A percentile compares a stretch with the other conserved stretches of the same genome.
These are phyloP conservation scores for Plantago elongata DNA, from an alignment of 257 asterid species.

Conservation along the genomic window DNA sequence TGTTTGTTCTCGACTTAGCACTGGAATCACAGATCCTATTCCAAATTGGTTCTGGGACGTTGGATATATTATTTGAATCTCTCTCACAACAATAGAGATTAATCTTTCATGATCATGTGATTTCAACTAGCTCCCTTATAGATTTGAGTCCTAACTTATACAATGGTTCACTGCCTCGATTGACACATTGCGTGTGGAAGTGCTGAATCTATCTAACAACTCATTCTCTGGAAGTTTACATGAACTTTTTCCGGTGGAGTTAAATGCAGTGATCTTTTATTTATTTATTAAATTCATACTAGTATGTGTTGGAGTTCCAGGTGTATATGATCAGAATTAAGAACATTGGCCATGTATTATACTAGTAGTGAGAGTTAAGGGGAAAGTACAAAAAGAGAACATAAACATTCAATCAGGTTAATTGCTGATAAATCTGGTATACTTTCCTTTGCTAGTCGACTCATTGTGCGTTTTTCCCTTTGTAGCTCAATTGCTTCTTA, in stretches of 20 bases:
- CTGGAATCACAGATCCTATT: not conserved
- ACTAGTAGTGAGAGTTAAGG: no score
- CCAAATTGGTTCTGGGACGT: not conserved
- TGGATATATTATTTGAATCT: not conserved
- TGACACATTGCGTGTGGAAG: not conserved
- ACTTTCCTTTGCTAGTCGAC: no score
- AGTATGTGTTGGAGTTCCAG: no score
- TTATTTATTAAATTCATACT: no score
- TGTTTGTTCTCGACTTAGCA: not conserved
- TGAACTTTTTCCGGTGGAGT: not conserved
- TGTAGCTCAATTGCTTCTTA: no score
- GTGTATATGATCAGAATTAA: no score
- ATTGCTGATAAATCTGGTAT: no score
- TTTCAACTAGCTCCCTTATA: not conserved
- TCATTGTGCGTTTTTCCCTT: no score
- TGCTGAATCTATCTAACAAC: not conserved
- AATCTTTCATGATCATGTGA: not conserved
- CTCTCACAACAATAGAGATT: conserved; percentile 1
- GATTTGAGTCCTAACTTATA: not conserved
- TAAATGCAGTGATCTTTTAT: no score
- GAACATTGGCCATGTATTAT: no score
- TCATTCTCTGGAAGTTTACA: not conserved
- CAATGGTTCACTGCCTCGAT: conserved; percentile 3
- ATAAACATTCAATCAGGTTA: no score
- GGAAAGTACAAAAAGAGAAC: no score